A percentile compares a stretch with the other conserved stretches of the same genome.
Conservation (phyloP, 2,329 filamentous ascomycete genomes). For the Sarocladium strictum region DNA sequence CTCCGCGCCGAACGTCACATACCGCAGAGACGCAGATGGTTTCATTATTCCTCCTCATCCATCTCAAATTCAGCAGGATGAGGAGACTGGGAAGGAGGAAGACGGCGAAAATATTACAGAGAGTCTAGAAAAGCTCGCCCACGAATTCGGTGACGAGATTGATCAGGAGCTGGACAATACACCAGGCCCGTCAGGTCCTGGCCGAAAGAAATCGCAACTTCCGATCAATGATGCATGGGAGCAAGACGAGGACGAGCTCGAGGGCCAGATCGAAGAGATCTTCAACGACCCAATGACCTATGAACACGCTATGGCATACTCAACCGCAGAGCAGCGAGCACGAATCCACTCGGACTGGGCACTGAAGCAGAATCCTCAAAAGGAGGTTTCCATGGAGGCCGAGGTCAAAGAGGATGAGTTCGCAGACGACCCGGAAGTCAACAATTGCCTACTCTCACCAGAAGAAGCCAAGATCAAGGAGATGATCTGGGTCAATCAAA, state of each 20-base stretch:
- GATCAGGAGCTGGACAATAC: constrained; percentile 23
- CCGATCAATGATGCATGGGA: constrained; percentile 58
- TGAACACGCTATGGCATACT: constrained; percentile 51
- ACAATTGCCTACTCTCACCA: constrained; percentile 67
- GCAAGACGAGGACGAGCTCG: constrained; percentile 57
- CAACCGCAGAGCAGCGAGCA: constrained; percentile 50
- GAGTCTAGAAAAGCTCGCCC: constrained; percentile 34
- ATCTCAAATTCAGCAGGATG: constrained; percentile 29
- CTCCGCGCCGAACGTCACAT: constrained; percentile 27
- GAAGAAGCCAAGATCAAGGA: constrained; percentile 80
- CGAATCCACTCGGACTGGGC: constrained; percentile 47
- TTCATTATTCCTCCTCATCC: constrained; percentile 57
- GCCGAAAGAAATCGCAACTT: constrained; percentile 33
- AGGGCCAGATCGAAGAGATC: constrained; percentile 64
- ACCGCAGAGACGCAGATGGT: constrained; percentile 58
- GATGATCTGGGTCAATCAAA: constrained; percentile 88
- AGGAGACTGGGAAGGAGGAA: constrained; percentile 18
- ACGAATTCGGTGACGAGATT: constrained; percentile 37
- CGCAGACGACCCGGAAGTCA: constrained; percentile 81
- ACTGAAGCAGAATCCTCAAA: constrained; percentile 40
- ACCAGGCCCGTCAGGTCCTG: constrained; percentile 12
- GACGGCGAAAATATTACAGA: constrained; percentile 13
- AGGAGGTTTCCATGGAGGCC: constrained; percentile 49
- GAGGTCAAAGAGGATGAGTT: constrained; percentile 79
- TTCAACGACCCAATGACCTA: constrained; percentile 56